These are phyloP conservation scores for Candida pseudoviswanathii DNA, from an alignment of 1,139 yeast genomes.

Conservation along the genomic window DNA sequence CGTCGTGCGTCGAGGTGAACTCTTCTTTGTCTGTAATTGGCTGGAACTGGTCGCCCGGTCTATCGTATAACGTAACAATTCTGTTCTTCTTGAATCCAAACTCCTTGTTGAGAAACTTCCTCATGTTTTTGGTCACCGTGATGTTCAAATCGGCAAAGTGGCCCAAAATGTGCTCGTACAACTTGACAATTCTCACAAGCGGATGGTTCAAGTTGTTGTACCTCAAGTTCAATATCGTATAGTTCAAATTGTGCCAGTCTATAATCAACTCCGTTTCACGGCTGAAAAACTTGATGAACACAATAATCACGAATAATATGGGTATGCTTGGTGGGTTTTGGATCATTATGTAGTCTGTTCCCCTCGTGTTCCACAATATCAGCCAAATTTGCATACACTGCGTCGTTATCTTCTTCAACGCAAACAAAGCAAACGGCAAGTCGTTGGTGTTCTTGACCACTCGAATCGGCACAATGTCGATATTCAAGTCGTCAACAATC, in stretches of 20 bases:
- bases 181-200: slow-evolving; percentile 58
- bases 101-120: slow-evolving; percentile 52
- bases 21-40: slow-evolving; percentile 35
- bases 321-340: slow-evolving; percentile 97
- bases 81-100: slow-evolving; percentile 46
- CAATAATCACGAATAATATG: slow-evolving; percentile 61
- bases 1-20: slow-evolving; percentile 13
- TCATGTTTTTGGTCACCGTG: slow-evolving; percentile 82
- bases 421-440: slow-evolving; percentile 62
- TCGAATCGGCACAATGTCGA: slow-evolving; percentile 54
- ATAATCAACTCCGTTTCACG: slow-evolving; percentile 67
- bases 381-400: slow-evolving; percentile 54
- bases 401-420: slow-evolving; percentile 54
- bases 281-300: slow-evolving; percentile 55
- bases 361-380: slow-evolving; percentile 52
- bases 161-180: slow-evolving; percentile 63
- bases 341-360: slow-evolving; percentile 69
- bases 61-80: slow-evolving; percentile 63
- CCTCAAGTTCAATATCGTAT: slow-evolving; percentile 73
- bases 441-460: slow-evolving; percentile 43
- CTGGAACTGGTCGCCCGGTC: slow-evolving; percentile 70
- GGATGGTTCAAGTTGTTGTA: slow-evolving; percentile 57
- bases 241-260: slow-evolving; percentile 98
- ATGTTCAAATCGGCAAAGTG: slow-evolving; percentile 61
- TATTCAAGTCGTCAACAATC: slow-evolving; percentile 50